These are phyloP conservation scores for Myrica gale DNA, from an alignment of 306 rosid species.

Conservation along the genomic window DNA sequence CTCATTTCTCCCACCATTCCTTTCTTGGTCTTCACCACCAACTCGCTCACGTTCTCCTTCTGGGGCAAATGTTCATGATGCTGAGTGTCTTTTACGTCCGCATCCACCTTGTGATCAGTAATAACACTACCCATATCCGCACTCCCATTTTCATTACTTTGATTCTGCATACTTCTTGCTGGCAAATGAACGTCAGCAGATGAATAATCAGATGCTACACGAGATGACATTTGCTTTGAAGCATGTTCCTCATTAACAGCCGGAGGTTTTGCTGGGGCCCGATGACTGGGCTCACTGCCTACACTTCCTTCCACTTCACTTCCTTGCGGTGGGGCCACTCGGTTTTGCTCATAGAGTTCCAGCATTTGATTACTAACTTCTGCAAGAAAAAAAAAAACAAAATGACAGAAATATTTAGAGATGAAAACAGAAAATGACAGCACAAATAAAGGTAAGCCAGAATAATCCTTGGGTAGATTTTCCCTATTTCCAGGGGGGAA, in stretches of 20 bases:
- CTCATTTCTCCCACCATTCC: slow-evolving; percentile 49
- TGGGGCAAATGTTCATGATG: slow-evolving; percentile 34
- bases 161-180: slow-evolving; percentile 41
- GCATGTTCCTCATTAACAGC: slow-evolving; percentile 66
- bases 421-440: background rate
- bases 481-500: background rate
- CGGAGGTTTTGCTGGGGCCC: slow-evolving; percentile 43
- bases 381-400: slow-evolving; percentile 37
- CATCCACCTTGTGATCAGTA: slow-evolving; percentile 49
- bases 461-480: background rate
- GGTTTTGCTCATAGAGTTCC: slow-evolving; percentile 91
- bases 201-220: slow-evolving; percentile 45
- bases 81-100: slow-evolving; percentile 51
- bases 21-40: slow-evolving; percentile 57
- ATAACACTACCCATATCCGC: slow-evolving; percentile 43
- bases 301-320: slow-evolving; percentile 70
- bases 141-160: slow-evolving; percentile 58
- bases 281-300: slow-evolving; percentile 50
- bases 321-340: slow-evolving; percentile 55
- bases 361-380: slow-evolving; percentile 99
- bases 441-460: background rate
- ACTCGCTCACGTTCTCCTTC: slow-evolving; percentile 44
- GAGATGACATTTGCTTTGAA: slow-evolving; percentile 57
- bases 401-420: background rate
- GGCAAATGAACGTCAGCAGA: slow-evolving; percentile 52